Evolutionary conservation across 2,329 filamentous ascomycete genomes (phyloP).

Genomic region (Aspergillus novoparasiticus): DNA sequence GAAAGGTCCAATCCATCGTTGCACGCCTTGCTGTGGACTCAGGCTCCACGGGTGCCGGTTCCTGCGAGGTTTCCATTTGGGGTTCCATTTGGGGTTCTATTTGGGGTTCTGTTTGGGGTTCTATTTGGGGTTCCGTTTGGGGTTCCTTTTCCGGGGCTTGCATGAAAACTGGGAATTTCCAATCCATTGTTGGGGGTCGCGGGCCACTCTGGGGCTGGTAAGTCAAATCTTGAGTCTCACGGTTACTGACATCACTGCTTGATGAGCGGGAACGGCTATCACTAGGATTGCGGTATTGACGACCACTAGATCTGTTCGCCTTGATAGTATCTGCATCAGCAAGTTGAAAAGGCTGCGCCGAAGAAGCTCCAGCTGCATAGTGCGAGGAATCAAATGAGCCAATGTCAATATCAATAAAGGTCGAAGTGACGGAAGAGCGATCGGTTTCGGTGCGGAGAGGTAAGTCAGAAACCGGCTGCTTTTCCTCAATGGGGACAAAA

Average conservation of each 20-base stretch:
- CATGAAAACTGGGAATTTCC: constrained; percentile 47
- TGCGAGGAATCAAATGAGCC: constrained; percentile 52
- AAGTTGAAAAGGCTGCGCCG: constrained; percentile 54
- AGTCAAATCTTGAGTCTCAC: constrained; percentile 29
- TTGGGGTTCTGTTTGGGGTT: too few species aligned
- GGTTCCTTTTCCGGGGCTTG: constrained; percentile 18
- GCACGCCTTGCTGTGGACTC: constrained; percentile 39
- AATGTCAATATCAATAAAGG: constrained; percentile 60
- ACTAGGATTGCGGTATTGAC: constrained; percentile 43
- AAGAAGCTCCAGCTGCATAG: constrained; percentile 55
- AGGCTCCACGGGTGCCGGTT: constrained; percentile 2
- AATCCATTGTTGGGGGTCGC: constrained; percentile 50
- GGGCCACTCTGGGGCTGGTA: constrained; percentile 40
- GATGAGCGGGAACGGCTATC: constrained; percentile 37
- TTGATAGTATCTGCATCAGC: constrained; percentile 58
- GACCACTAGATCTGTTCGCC: constrained; percentile 55
- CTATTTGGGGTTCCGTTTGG: not conserved
- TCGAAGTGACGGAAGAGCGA: constrained; percentile 51
- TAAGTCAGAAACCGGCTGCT: constrained; percentile 55
- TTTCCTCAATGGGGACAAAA: constrained; percentile 47
- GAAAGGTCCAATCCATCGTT: constrained; percentile 59
- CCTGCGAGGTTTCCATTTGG: constrained; percentile 10
- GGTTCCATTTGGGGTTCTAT: not conserved
- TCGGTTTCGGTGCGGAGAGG: constrained; percentile 52
- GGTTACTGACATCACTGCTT: constrained; percentile 30